Conservation (phyloP, 169 alveolate species). For the Cyclospora cayetanensis region DNA sequence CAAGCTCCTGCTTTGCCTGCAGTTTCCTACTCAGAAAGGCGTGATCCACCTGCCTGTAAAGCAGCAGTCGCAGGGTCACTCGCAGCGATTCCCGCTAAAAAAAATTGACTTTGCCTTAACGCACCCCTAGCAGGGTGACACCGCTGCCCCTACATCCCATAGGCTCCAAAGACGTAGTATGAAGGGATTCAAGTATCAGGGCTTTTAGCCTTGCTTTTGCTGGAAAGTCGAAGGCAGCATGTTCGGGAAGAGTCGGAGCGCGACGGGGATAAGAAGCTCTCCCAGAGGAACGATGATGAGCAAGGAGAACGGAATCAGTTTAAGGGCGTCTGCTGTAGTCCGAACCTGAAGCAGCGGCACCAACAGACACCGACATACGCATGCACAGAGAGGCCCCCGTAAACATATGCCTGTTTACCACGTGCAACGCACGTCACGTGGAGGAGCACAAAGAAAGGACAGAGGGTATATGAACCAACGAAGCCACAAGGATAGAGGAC, state of each 20-base stretch:
- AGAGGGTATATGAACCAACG: no score
- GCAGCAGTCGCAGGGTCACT: neutral
- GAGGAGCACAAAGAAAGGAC: neutral
- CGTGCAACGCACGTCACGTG: neutral
- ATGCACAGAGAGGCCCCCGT: neutral
- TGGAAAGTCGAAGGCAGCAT: conserved; percentile 91
- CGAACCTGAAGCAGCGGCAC: conserved; percentile 59
- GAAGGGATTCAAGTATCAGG: neutral
- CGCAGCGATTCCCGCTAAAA: neutral
- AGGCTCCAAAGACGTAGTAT: neutral
- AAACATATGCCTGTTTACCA: neutral
- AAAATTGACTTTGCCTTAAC: neutral
- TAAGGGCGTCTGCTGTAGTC: conserved; percentile 87
- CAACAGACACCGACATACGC: neutral
- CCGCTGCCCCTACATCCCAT: neutral
- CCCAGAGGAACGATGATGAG: conserved; percentile 89
- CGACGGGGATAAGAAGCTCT: conserved; percentile 89
- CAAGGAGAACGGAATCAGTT: conserved; percentile 90
- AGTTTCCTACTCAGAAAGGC: conserved; percentile 84
- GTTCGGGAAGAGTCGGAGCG: conserved; percentile 87
- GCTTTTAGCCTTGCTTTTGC: conserved; percentile 74
- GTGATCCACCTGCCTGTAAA: conserved; percentile 75
- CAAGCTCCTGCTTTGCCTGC: conserved; percentile 88
- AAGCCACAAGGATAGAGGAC: no score
- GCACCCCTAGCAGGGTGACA: neutral